Percentiles rank a stretch among this genome's conserved stretches.
Conservation (phyloP, 129 eudicot species). For the Tanacetum coccineum region DNA sequence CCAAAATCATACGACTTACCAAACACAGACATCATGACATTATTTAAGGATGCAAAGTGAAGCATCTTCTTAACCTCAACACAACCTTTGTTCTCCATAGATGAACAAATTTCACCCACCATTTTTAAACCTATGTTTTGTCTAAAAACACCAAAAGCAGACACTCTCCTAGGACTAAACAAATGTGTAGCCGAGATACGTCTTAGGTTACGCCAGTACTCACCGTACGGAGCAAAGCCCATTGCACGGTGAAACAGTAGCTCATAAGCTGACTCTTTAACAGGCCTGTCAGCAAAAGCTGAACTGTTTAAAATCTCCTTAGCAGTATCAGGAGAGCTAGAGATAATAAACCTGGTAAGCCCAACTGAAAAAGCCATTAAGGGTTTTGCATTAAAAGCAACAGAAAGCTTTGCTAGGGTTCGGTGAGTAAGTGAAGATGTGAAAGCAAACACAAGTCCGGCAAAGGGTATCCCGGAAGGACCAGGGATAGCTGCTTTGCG, state of each 20-base stretch:
- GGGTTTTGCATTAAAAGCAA: conserved; percentile 27
- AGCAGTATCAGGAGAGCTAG: conserved; percentile 68
- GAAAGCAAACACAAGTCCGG: conserved; percentile 55
- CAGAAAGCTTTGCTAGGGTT: conserved; percentile 39
- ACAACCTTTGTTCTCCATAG: conserved; percentile 45
- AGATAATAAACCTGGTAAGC: conserved; percentile 64
- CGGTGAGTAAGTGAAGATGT: conserved; percentile 51
- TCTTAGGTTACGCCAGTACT: conserved; percentile 80
- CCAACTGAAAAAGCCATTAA: conserved; percentile 93
- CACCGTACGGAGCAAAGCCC: conserved; percentile 96
- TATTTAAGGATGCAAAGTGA: conserved; percentile 75
- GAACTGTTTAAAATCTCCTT: conserved; percentile 64
- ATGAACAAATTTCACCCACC: conserved; percentile 37
- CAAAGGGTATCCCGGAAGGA: conserved; percentile 68
- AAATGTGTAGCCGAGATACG: conserved; percentile 73
- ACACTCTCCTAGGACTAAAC: conserved; percentile 66
- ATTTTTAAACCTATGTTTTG: conserved; percentile 50
- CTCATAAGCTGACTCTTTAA: conserved; percentile 84
- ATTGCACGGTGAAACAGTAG: conserved; percentile 82
- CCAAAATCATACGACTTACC: conserved; percentile 46
- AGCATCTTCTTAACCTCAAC: conserved; percentile 64
- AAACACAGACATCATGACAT: conserved; percentile 93
- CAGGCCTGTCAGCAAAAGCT: conserved; percentile 86
- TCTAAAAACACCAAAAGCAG: conserved; percentile 46
- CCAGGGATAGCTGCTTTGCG: conserved; percentile 65